Conservation (phyloP, 2,329 filamentous ascomycete species). For the Juglanconis oblonga region DNA sequence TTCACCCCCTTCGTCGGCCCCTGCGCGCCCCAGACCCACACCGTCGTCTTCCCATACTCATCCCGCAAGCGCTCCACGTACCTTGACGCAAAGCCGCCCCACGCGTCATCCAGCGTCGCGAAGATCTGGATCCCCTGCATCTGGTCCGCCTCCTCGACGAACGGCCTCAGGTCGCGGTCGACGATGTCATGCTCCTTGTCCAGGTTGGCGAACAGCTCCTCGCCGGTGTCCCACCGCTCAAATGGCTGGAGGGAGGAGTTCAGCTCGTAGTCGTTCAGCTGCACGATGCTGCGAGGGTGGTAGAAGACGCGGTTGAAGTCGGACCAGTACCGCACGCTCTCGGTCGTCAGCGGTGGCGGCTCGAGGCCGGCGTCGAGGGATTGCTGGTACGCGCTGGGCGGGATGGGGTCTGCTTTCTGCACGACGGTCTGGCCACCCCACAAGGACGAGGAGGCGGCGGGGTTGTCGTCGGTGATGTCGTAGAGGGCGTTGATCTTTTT, state of each 20-base stretch:
- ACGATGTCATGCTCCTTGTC: conserved; percentile 82
- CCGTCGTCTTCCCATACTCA: conserved; percentile 82
- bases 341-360: conserved; percentile 61
- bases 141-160: conserved; percentile 89
- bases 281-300: conserved; percentile 82
- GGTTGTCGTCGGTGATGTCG: conserved; percentile 44
- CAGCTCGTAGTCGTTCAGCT: conserved; percentile 83
- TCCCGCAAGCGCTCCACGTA: conserved; percentile 79
- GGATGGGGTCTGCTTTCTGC: conserved; percentile 66
- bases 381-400: conserved; percentile 72
- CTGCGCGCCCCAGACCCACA: conserved; percentile 86
- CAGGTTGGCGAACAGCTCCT: conserved; percentile 69
- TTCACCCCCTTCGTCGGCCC: conserved; percentile 51
- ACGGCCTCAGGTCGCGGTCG: conserved; percentile 84
- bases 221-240: conserved; percentile 70
- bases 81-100: conserved; percentile 72
- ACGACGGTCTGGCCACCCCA: conserved; percentile 61
- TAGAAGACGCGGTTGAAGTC: conserved; percentile 91
- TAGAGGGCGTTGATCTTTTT: conserved; percentile 88
- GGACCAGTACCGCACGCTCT: conserved; percentile 89
- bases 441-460: conserved; percentile 28
- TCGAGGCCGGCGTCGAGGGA: conserved; percentile 70
- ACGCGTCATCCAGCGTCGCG: conserved; percentile 70
- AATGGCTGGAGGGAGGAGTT: conserved; percentile 79
- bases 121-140: conserved; percentile 84